Conservation (phyloP, 192 early-diverging fungal species). For the Gryganskiella cystojenkinii region DNA sequence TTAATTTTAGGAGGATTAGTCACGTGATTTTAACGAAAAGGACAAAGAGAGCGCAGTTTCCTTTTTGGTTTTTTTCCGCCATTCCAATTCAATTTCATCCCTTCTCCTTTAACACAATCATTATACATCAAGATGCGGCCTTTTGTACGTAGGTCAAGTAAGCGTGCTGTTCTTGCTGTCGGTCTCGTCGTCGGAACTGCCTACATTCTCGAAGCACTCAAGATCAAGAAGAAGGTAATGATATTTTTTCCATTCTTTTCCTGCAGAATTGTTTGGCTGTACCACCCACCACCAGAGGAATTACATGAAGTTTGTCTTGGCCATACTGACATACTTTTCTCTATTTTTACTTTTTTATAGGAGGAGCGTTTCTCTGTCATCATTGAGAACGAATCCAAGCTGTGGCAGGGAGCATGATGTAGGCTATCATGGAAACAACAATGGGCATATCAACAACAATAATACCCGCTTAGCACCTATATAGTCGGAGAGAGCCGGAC, state of each 20-base stretch:
- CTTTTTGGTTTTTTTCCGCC: too few relatives aligned
- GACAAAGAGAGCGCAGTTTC: background rate
- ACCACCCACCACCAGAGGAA: background rate
- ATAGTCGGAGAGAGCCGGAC: background rate
- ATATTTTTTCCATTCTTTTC: background rate
- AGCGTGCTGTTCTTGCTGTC: constrained; percentile 41
- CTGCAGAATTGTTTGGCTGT: background rate
- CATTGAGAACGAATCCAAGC: constrained; percentile 44
- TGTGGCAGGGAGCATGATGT: constrained; percentile 44
- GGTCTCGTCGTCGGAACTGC: constrained; percentile 39
- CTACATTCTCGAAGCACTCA: constrained; percentile 48
- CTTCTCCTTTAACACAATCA: background rate
- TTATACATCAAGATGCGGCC: constrained; percentile 18
- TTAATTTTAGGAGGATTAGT: too few relatives aligned
- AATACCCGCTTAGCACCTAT: background rate
- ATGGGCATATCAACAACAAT: background rate
- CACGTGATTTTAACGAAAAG: background rate
- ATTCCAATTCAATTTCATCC: background rate
- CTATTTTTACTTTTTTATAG: constrained; percentile 5
- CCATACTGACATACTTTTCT: background rate
- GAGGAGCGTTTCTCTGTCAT: constrained; percentile 49
- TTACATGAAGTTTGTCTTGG: too few relatives aligned
- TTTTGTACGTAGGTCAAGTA: constrained; percentile 47
- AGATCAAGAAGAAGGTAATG: constrained; percentile 51
- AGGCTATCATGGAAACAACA: background rate